Evolutionary conservation across 371 early-diverging fungal species (phyloP).

Genomic region (Encephalitozoon romaleae): DNA sequence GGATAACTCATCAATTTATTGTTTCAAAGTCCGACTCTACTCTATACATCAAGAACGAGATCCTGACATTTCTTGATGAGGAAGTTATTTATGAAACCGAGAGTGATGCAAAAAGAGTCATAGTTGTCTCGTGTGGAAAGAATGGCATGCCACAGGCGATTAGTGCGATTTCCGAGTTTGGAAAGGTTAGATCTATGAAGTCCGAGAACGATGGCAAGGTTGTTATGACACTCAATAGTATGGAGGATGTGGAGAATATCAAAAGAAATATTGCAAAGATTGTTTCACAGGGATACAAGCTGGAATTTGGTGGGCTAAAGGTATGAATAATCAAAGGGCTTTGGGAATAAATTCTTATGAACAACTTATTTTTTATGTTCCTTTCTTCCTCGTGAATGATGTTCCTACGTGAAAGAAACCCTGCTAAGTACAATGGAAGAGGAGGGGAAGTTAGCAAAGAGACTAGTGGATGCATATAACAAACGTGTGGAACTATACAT

Average conservation of each 20-base stretch:
- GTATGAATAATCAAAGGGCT: not conserved
- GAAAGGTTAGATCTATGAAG: not conserved
- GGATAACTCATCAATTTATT: conserved; percentile 35
- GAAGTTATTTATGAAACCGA: conserved; percentile 31
- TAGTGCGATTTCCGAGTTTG: not conserved
- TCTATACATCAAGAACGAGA: conserved; percentile 29
- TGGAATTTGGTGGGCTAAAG: not conserved
- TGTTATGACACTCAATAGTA: not conserved
- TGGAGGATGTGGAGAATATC: not conserved
- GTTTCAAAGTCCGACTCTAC: not conserved
- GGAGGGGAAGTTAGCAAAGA: not conserved
- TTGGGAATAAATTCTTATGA: not conserved
- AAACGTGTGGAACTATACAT: not conserved
- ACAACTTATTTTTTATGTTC: not conserved
- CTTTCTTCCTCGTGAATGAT: not conserved
- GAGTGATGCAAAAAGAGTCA: not conserved
- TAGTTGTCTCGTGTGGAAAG: not conserved
- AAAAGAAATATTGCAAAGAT: not conserved
- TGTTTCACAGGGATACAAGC: not conserved
- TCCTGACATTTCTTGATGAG: conserved; percentile 30
- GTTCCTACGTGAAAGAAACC: not conserved
- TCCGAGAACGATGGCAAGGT: not conserved
- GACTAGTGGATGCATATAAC: not conserved
- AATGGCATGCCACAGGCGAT: not conserved
- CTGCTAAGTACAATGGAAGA: not conserved